These are phyloP conservation scores for Aurantiochytrium sp. DNA, from an alignment of 108 stramenopile genomes.

Conservation along the genomic window DNA sequence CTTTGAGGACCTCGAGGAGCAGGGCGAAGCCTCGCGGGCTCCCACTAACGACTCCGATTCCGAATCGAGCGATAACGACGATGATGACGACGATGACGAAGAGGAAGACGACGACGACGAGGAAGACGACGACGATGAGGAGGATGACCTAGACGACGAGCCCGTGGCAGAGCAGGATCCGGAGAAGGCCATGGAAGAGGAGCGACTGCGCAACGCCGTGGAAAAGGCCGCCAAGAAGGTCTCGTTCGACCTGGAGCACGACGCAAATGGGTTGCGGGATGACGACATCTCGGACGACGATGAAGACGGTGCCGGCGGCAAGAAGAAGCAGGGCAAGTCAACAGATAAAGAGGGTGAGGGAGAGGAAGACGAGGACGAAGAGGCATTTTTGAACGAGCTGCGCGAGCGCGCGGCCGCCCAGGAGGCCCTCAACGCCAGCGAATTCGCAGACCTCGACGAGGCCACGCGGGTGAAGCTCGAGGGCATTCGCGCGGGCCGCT, in stretches of 20 bases:
- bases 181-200: conserved; percentile 77
- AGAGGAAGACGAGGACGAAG: conserved; percentile 53
- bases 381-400: conserved; percentile 59
- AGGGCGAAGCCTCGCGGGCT: too few species aligned
- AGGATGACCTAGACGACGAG: conserved; percentile 44
- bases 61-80: conserved; percentile 38
- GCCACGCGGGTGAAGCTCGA: conserved; percentile 69
- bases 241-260: conserved; percentile 58
- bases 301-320: conserved; percentile 37
- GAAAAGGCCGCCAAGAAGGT: conserved; percentile 71
- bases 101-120: conserved; percentile 79
- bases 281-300: neutral
- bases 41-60: too few species aligned
- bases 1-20: conserved; percentile 90
- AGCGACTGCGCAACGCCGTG: conserved; percentile 69
- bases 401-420: conserved; percentile 70
- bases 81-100: conserved; percentile 51
- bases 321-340: neutral
- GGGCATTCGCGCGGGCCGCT: conserved; percentile 86
- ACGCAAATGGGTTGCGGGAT: neutral
- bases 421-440: conserved; percentile 70
- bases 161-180: conserved; percentile 49
- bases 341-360: conserved; percentile 71
- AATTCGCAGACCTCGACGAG: conserved; percentile 83
- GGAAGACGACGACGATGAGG: conserved; percentile 37